A percentile compares a stretch with the other conserved stretches of the same genome.
These are phyloP conservation scores for Colletotrichum magnum DNA, from an alignment of 2,329 filamentous ascomycete genomes.

Conservation along the genomic window DNA sequence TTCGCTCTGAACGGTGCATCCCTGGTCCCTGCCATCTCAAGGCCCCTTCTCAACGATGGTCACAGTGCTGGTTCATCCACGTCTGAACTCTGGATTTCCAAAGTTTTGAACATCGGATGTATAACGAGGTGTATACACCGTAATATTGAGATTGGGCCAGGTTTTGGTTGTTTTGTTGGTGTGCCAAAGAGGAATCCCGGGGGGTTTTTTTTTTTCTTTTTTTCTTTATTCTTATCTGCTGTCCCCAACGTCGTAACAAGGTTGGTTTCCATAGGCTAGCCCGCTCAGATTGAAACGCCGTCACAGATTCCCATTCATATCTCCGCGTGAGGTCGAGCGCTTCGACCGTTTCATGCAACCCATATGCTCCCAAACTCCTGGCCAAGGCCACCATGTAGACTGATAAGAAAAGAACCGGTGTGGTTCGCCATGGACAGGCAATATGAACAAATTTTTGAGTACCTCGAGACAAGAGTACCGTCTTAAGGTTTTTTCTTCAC, in stretches of 20 bases:
- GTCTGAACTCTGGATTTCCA: too few species aligned
- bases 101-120: too few species aligned
- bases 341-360: constrained; percentile 42
- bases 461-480: background rate
- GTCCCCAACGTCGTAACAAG: constrained; percentile 21
- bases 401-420: background rate
- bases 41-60: too few species aligned
- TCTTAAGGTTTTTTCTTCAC: background rate
- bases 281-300: constrained; percentile 27
- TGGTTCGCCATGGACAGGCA: background rate
- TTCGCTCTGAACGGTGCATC: too few species aligned
- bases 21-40: too few species aligned
- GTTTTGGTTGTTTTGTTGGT: background rate
- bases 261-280: constrained; percentile 3
- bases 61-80: too few species aligned
- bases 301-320: constrained; percentile 38
- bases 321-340: constrained; percentile 46
- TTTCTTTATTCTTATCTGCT: constrained; percentile 19
- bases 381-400: constrained; percentile 21
- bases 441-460: background rate
- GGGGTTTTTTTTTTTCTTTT: background rate
- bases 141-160: background rate
- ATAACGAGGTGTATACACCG: too few species aligned
- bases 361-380: constrained; percentile 31
- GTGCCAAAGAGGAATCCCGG: background rate